Evolutionary conservation across 805 yeast genomes (phyloP), one percentile per base, ranked within the genome.

Genomic region (Saturnispora quitensis): DNA sequence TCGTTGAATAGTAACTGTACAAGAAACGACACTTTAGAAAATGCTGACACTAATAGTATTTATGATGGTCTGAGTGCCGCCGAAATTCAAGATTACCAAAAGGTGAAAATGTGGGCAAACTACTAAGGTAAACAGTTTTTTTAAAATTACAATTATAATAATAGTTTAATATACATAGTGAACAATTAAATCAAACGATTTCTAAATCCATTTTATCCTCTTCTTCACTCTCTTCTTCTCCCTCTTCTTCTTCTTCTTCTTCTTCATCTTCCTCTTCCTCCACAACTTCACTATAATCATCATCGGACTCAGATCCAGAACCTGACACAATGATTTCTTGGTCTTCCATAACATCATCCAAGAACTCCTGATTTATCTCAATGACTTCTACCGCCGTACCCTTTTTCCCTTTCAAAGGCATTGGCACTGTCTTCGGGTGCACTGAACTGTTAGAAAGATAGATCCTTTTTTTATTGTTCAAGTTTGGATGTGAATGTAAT

Each of bases 41-140:
- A 27, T 15, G 10, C 24, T 12, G 52, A 50, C 10, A 17, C 8
- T 3, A 28, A 8, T 13, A 50, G 52, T 28, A 36, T 50, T 12
- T 38, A 22, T 7, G 52, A 50, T 27, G 48, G 52, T 7, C n/a
- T 50, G 9, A 50, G 52, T 44, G 44, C 52, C 4, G 52, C 52
- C 4, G 52, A 50, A 44, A 38, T 43, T 5, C 24, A 50, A 13
- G 52, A 50, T 18, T 50, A 44, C 31, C 52, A 50, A 28, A 50
- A 50, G 24, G 43, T 50, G 22, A 31, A 36, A 15, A 44, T 50
- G 40, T 50, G 48, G 52, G 27, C 48, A 31, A 50, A 50, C 24
- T 44, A 50, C 25, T 50, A 18, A 50, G 5, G 42, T 38, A 18
- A 9, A 40, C 24, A 40, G 15, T 5, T 40, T 24, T 25, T 12